Percentiles rank a stretch among this genome's conserved stretches.
Conservation (phyloP, 140 eudicot species). For the Stevia rebaudiana region DNA sequence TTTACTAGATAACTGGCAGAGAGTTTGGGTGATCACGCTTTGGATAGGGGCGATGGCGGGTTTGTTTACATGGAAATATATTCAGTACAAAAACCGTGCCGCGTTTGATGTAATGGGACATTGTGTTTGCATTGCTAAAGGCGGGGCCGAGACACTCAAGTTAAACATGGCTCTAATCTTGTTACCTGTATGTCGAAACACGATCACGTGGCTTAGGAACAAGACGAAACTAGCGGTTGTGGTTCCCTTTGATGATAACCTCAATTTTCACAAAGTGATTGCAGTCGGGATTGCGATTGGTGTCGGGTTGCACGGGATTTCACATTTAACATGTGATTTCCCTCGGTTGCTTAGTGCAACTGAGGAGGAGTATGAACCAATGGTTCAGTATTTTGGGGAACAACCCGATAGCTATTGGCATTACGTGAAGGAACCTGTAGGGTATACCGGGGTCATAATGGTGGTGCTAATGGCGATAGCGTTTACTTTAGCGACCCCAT, state of each 20-base stretch:
- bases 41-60: constrained; percentile 73
- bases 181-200: constrained; percentile 83
- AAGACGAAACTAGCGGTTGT: constrained; percentile 54
- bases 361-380: constrained; percentile 47
- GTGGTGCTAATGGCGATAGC: constrained; percentile 86
- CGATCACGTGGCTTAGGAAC: constrained; percentile 91
- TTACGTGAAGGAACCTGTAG: constrained; percentile 55
- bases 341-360: constrained; percentile 67
- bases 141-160: constrained; percentile 86
- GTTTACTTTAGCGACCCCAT: constrained; percentile 70
- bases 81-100: constrained; percentile 54
- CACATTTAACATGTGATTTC: constrained; percentile 74
- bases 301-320: constrained; percentile 61
- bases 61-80: constrained; percentile 62
- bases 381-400: constrained; percentile 50
- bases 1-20: constrained; percentile 71
- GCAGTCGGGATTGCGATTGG: constrained; percentile 68
- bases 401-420: constrained; percentile 65
- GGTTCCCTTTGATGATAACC: constrained; percentile 86
- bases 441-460: constrained; percentile 73
- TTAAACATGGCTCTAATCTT: constrained; percentile 84
- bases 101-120: constrained; percentile 65
- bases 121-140: constrained; percentile 81
- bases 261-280: constrained; percentile 86
- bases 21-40: constrained; percentile 70